Percentiles rank a stretch among this genome's conserved stretches.
Evolutionary conservation across 1,139 yeast genomes (phyloP).

Genomic region (Hemisphaericaspora xylofermentans): DNA sequence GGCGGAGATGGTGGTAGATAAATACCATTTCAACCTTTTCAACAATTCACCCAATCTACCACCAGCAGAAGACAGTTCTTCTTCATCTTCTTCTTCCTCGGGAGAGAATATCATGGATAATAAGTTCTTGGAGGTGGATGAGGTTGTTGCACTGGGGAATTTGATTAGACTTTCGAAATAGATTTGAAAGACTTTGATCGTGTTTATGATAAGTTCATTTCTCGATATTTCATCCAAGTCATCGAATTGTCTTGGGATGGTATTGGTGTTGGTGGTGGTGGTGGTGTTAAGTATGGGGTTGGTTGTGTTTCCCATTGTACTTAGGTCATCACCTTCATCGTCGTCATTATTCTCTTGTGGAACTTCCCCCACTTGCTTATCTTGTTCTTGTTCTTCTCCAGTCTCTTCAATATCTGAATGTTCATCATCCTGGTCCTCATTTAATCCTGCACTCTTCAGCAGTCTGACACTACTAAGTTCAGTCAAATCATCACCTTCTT

Average conservation of each 20-base stretch:
- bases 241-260: conserved; percentile 18
- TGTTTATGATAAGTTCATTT: conserved; percentile 27
- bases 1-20: conserved; percentile 20
- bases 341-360: conserved; percentile 9
- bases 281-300: no score
- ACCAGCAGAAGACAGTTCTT: no score
- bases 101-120: conserved; percentile 14
- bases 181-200: conserved; percentile 23
- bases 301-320: conserved; percentile 25
- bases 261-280: conserved; percentile 1
- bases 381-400: not conserved
- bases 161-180: conserved; percentile 24
- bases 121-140: conserved; percentile 6
- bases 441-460: conserved; percentile 9
- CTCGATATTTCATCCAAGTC: conserved; percentile 28
- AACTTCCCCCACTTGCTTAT: no score
- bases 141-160: conserved; percentile 13
- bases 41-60: conserved; percentile 16
- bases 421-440: not conserved
- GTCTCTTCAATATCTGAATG: not conserved
- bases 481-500: conserved; percentile 27
- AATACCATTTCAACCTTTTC: conserved; percentile 19
- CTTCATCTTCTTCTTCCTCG: conserved; percentile 3
- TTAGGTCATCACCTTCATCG: conserved; percentile 33
- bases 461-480: conserved; percentile 17